A percentile compares a stretch with the other conserved stretches of the same genome.
These are phyloP conservation scores for Metarhizium guizhouense DNA, from an alignment of 2,329 filamentous ascomycete species.

Conservation along the genomic window DNA sequence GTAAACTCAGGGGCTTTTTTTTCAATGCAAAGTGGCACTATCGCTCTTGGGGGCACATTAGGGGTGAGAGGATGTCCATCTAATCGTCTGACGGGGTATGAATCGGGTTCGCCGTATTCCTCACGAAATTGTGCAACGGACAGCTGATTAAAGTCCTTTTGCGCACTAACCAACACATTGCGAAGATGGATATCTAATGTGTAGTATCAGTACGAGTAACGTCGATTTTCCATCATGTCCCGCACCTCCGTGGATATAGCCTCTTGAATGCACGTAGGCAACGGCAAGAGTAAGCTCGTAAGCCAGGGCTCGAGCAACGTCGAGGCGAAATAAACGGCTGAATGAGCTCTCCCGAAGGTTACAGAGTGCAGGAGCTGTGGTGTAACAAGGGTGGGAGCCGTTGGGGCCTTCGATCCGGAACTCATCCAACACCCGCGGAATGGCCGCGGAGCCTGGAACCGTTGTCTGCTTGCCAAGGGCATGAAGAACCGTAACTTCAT, in stretches of 20 bases:
- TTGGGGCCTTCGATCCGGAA: conserved; percentile 19
- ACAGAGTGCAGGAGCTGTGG: conserved; percentile 15
- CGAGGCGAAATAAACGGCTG: conserved; percentile 15
- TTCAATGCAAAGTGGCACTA: conserved; percentile 26
- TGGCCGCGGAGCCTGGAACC: neutral
- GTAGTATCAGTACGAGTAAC: neutral
- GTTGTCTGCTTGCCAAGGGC: neutral
- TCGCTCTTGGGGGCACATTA: conserved; percentile 19
- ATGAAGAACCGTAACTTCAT: neutral
- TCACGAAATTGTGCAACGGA: conserved; percentile 13
- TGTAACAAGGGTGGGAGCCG: conserved; percentile 19
- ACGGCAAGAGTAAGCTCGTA: conserved; percentile 20
- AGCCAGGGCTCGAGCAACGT: conserved; percentile 17
- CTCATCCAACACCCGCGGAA: conserved; percentile 14
- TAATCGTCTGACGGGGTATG: conserved; percentile 11
- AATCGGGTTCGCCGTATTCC: conserved; percentile 12
- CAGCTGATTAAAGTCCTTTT: conserved; percentile 7
- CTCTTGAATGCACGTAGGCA: conserved; percentile 17
- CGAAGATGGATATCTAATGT: conserved; percentile 21
- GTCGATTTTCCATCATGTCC: neutral
- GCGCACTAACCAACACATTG: conserved; percentile 23
- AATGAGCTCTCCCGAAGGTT: conserved; percentile 12
- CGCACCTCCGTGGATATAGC: conserved; percentile 23
- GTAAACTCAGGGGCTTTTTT: conserved; percentile 19
- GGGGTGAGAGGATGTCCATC: conserved; percentile 12